Base-by-base conservation (phyloP, 2,329 filamentous ascomycete genomes). In the Lomentospora prolificans region DNA sequence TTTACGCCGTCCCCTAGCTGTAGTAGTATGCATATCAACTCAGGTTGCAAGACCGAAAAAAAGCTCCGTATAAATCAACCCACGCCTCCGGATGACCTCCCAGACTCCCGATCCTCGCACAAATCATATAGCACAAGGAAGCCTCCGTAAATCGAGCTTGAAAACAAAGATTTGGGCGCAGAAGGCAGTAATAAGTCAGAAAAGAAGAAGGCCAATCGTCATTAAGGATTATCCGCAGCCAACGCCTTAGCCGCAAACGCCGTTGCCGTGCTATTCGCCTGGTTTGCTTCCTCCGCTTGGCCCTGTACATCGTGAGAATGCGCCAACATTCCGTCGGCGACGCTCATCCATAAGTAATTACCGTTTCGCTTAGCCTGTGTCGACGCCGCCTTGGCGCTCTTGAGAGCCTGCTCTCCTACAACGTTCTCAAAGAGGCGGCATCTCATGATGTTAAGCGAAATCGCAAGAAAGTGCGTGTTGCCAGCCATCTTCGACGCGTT, bases 401-500 rank as follows among this genome's bases (percentile, higher is more conserved):
- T 90, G 58, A 89, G 77, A 0, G 87, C 86, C 67, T 91, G 87
- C 57, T 87, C 86, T 52, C 90, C 90, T 3, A 95, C 82, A 12
- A 91, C 86, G 58, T 87, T 86, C 50, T 86, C 85, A 68, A 91
- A 96, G 64, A 96, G 87, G 53, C 84, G 81, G 64, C 80, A 84
- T 54, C 87, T 86, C 87, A 96, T 95, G 60, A 94, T 85, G 61
- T 85, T 90, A 58, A 96, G 80, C 4, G 87, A 85, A 60, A 96
- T 87, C 51, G 85, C 85, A n/a, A 90, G 79, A 55, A 91, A 86
- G 60, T 95, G 87, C 28, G 82, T 82, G 66, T 96, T 96, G 55
- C 77, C 76, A 7, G 86, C 84, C 6, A 75, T 74, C 60, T 86
- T 85, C 10, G 88, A 85, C 2, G 83, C 81, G 39, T 79, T 78